phyloP scores from a whole-genome alignment of 805 yeast species.

The Maudiozyma bulderi region DNA sequence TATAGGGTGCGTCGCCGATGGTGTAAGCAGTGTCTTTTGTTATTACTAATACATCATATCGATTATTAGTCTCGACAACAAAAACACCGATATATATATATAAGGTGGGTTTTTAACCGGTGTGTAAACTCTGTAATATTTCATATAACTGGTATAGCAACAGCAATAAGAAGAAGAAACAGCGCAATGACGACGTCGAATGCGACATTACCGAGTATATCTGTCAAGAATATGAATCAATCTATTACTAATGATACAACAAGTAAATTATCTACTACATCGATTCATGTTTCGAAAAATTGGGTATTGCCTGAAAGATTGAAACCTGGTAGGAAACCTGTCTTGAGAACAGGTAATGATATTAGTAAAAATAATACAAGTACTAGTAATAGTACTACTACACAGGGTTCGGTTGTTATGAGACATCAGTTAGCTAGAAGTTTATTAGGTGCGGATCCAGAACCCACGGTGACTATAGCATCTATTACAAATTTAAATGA shows the following conservation, averaged over 20 bases:
- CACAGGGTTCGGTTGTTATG: not conserved
- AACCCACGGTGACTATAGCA: not conserved
- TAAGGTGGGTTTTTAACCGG: too few species aligned
- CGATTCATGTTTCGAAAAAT: constrained; percentile 37
- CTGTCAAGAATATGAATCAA: not conserved
- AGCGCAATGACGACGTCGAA: not conserved
- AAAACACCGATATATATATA: too few species aligned
- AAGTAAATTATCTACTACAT: not conserved
- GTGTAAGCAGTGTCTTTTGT: too few species aligned
- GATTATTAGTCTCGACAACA: too few species aligned
- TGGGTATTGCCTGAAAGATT: constrained; percentile 80
- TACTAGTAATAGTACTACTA: not conserved
- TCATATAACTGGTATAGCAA: too few species aligned
- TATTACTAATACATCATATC: too few species aligned
- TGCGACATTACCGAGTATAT: not conserved
- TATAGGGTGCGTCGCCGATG: too few species aligned
- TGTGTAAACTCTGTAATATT: too few species aligned
- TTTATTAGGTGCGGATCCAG: not conserved
- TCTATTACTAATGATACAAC: too few species aligned
- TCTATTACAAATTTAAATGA: not conserved
- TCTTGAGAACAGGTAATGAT: not conserved
- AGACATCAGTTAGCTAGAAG: constrained; percentile 30
- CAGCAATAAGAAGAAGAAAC: too few species aligned
- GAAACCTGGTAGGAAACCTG: constrained; percentile 56
- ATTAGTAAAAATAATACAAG: not conserved